Evolutionary conservation across 129 eudicot species (phyloP).

Genomic region (Flaveria ramosissima): DNA sequence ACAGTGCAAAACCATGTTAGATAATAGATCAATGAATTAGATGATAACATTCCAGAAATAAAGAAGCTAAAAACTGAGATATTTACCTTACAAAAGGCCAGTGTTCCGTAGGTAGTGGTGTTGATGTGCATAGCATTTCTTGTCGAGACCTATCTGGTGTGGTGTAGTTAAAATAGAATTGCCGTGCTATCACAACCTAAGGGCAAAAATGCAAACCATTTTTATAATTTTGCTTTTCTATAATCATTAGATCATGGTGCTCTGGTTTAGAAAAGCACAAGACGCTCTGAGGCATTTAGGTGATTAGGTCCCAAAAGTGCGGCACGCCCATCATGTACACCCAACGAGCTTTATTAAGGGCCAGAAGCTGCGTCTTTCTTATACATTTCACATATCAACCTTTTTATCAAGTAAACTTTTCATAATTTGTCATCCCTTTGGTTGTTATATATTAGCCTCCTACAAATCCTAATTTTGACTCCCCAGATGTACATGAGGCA

Average conservation of each 20-base stretch:
- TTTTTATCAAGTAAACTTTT: too few relatives aligned
- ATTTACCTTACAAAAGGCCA: slow-evolving; percentile 82
- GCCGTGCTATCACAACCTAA: slow-evolving; percentile 80
- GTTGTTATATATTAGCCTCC: too few relatives aligned
- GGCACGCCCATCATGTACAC: too few relatives aligned
- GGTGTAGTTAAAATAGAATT: slow-evolving; percentile 80
- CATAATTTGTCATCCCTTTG: too few relatives aligned
- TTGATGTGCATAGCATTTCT: slow-evolving; percentile 75
- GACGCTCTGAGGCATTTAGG: too few relatives aligned
- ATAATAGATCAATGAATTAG: not conserved
- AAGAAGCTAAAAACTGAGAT: not conserved
- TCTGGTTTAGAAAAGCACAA: too few relatives aligned
- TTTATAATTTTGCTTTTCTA: not conserved
- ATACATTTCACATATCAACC: too few relatives aligned
- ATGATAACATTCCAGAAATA: not conserved
- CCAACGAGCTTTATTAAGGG: too few relatives aligned
- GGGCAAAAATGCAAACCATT: not conserved
- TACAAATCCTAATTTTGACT: too few relatives aligned
- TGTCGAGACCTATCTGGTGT: slow-evolving; percentile 94
- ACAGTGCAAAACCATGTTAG: not conserved
- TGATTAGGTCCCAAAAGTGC: too few relatives aligned
- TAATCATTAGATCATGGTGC: slow-evolving; percentile 13
- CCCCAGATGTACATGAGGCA: too few relatives aligned
- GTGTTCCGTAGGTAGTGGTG: slow-evolving; percentile 77
- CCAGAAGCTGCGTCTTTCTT: too few relatives aligned